Percentiles rank a stretch among this genome's conserved stretches.
Conservation (phyloP, 805 yeast genomes). For the Cephaloascus fragrans region DNA sequence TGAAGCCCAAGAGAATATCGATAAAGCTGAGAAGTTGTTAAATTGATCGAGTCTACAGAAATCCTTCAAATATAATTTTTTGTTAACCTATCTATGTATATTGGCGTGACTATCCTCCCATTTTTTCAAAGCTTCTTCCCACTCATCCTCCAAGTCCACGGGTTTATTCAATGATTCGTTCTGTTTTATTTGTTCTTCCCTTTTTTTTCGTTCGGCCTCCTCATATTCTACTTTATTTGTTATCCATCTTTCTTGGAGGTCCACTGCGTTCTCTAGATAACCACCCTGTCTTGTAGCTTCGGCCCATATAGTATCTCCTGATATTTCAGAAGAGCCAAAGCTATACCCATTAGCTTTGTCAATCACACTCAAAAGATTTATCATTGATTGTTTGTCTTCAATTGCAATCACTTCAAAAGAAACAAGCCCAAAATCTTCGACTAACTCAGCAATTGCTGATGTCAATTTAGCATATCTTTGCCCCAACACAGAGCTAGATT, state of each 20-base stretch:
- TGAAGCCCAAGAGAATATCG: slow-evolving; percentile 14
- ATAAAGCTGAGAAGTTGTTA: slow-evolving; percentile 1
- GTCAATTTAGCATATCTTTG: slow-evolving; percentile 59
- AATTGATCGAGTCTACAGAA: no score
- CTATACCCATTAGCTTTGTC: slow-evolving; percentile 93
- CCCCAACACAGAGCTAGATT: slow-evolving; percentile 57
- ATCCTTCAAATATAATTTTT: no score
- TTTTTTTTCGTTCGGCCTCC: slow-evolving; percentile 30
- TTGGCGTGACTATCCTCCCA: slow-evolving; percentile 28
- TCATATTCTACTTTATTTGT: slow-evolving; percentile 78
- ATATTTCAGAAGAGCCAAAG: slow-evolving; percentile 87
- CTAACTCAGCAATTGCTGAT: slow-evolving; percentile 68
- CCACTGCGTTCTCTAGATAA: slow-evolving; percentile 41
- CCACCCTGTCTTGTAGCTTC: slow-evolving; percentile 84
- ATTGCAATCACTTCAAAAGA: slow-evolving; percentile 83
- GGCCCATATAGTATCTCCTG: slow-evolving; percentile 98
- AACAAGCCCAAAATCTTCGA: slow-evolving; percentile 81
- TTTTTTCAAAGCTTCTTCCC: slow-evolving; percentile 55
- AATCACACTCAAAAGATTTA: slow-evolving; percentile 59
- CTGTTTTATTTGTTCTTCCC: slow-evolving; percentile 34
- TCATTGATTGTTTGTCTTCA: slow-evolving; percentile 91
- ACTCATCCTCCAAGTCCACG: slow-evolving; percentile 55
- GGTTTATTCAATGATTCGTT: slow-evolving; percentile 28
- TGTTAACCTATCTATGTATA: not conserved
- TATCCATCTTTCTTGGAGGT: slow-evolving; percentile 93